phyloP scores from a whole-genome alignment of 495 filamentous ascomycete genomes.

The Hypoxylon lienhwacheense region DNA sequence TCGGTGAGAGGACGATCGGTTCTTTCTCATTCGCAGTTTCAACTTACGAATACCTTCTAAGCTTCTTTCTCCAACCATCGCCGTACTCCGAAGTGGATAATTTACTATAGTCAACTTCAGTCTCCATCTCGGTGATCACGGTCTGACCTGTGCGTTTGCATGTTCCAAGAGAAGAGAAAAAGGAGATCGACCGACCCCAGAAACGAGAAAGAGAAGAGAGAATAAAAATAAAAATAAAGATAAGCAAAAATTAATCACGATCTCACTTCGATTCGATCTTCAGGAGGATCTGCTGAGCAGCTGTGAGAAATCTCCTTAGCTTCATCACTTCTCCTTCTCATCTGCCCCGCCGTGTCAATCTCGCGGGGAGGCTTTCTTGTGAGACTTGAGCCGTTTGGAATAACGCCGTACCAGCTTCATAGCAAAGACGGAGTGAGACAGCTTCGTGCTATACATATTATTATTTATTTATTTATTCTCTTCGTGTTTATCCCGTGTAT shows the following conservation, averaged over 20 bases:
- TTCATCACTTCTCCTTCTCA: not conserved
- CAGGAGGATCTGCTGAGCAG: constrained; percentile 11
- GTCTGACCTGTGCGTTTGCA: constrained; percentile 25
- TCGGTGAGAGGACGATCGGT: constrained; percentile 36
- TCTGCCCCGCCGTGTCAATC: constrained; percentile 14
- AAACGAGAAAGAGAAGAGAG: no score
- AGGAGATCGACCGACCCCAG: constrained; percentile 10
- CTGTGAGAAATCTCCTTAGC: constrained; percentile 17
- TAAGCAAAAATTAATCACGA: no score
- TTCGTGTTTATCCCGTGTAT: no score
- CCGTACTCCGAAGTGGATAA: constrained; percentile 13
- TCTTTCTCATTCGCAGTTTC: constrained; percentile 32
- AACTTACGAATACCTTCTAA: constrained; percentile 11
- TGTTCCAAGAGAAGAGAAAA: constrained; percentile 6
- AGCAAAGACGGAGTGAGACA: constrained; percentile 18
- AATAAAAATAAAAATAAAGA: no score
- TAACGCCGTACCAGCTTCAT: not conserved
- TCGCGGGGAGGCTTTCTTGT: not conserved
- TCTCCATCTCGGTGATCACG: constrained; percentile 17
- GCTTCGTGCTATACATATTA: constrained; percentile 11
- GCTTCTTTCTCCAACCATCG: not conserved
- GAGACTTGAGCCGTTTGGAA: constrained; percentile 15
- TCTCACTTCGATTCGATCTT: constrained; percentile 23
- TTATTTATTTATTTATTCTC: no score
- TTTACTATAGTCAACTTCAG: not conserved